These are phyloP conservation scores for Paramyrothecium roridum DNA, from an alignment of 2,329 filamentous ascomycete species.

Conservation along the genomic window DNA sequence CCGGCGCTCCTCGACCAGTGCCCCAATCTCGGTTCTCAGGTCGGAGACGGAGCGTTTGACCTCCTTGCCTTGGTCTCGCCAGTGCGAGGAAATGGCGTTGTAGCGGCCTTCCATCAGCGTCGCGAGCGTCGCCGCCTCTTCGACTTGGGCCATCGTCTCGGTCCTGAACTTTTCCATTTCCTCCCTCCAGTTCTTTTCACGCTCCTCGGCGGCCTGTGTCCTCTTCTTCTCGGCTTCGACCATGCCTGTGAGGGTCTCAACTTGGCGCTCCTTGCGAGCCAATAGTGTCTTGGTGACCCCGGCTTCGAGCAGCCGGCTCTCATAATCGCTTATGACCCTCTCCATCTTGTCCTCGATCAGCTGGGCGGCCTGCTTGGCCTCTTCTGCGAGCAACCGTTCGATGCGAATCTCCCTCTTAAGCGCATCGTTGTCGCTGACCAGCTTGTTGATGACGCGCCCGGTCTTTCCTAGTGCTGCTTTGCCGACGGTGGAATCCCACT, in stretches of 20 bases:
- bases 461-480: constrained; percentile 72
- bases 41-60: constrained; percentile 49
- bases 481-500: constrained; percentile 66
- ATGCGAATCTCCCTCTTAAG: constrained; percentile 71
- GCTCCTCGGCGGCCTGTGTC: constrained; percentile 54
- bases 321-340: constrained; percentile 64
- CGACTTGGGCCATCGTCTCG: constrained; percentile 60
- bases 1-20: constrained; percentile 51
- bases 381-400: constrained; percentile 63
- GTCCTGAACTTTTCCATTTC: constrained; percentile 60
- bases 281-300: constrained; percentile 70
- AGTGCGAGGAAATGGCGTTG: constrained; percentile 63
- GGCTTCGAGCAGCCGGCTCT: constrained; percentile 65
- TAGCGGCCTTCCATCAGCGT: constrained; percentile 69
- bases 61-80: constrained; percentile 63
- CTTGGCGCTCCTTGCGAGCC: constrained; percentile 70
- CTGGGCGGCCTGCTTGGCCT: constrained; percentile 65
- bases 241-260: constrained; percentile 63
- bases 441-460: constrained; percentile 74
- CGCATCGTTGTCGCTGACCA: constrained; percentile 77
- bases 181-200: constrained; percentile 59
- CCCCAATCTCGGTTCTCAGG: constrained; percentile 51
- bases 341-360: constrained; percentile 71
- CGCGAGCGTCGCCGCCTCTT: constrained; percentile 62
- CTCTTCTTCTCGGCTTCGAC: constrained; percentile 64